These are phyloP conservation scores for Yarrowia deformans DNA, from an alignment of 805 yeast species.

Conservation along the genomic window DNA sequence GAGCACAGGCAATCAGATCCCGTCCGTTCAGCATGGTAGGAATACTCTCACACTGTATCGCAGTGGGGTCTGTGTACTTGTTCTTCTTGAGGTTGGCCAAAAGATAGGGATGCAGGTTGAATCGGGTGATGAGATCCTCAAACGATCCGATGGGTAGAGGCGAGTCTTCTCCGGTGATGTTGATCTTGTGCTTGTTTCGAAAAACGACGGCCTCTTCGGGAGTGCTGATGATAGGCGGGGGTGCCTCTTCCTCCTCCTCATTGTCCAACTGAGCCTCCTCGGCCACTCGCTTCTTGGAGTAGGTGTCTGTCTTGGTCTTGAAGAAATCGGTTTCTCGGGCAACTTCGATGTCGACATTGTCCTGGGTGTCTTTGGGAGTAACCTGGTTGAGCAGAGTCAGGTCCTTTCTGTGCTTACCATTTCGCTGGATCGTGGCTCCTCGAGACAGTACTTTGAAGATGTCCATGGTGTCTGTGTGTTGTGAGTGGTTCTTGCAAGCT, in stretches of 20 bases:
- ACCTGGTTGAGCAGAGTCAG: conserved; percentile 45
- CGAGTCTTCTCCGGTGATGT: conserved; percentile 81
- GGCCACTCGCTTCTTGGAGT: conserved; percentile 47
- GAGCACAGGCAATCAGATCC: conserved; percentile 92
- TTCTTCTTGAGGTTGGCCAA: conserved; percentile 69
- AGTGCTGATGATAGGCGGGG: conserved; percentile 57
- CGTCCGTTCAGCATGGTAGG: conserved; percentile 74
- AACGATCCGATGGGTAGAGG: conserved; percentile 94
- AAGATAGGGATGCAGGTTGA: conserved; percentile 65
- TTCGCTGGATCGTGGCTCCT: conserved; percentile 80
- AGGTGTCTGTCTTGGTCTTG: conserved; percentile 57
- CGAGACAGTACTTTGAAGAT: conserved; percentile 83
- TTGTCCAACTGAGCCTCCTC: conserved; percentile 40
- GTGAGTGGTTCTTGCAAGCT: neutral
- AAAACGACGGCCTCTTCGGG: conserved; percentile 66
- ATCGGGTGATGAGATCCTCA: conserved; percentile 75
- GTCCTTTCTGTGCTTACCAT: conserved; percentile 54
- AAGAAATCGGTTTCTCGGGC: conserved; percentile 86
- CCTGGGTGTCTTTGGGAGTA: conserved; percentile 51
- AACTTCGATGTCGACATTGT: conserved; percentile 58
- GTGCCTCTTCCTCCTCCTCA: conserved; percentile 43
- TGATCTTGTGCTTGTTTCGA: conserved; percentile 68
- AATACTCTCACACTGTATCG: conserved; percentile 90
- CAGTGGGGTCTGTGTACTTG: conserved; percentile 85
- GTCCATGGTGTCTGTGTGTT: conserved; percentile 65